Evolutionary conservation across 140 eudicot genomes (phyloP).

Genomic region (Oenanthe javanica): DNA sequence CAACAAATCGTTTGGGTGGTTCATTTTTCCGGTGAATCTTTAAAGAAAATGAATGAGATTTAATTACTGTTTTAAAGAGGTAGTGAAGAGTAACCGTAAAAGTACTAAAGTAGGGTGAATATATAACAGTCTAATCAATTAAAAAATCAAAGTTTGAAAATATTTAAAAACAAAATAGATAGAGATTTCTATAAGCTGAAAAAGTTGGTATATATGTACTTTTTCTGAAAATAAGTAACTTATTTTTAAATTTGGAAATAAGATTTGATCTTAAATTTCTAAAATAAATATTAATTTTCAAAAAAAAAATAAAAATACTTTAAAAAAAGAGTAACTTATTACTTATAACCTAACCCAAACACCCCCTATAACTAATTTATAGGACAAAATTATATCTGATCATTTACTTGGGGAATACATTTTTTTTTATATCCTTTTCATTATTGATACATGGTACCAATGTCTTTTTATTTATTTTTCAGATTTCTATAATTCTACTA

Average conservation of each 20-base stretch:
- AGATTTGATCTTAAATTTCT: too few relatives aligned
- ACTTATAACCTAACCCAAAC: neutral
- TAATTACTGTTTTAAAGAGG: neutral
- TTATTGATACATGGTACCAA: neutral
- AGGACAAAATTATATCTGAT: neutral
- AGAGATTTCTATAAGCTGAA: neutral
- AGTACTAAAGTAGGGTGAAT: neutral
- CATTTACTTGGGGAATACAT: neutral
- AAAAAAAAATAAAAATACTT: too few relatives aligned
- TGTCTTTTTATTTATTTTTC: neutral
- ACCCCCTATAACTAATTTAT: neutral
- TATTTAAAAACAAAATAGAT: neutral
- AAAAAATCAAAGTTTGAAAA: neutral
- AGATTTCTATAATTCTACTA: neutral
- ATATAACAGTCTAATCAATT: slow-evolving; percentile 2
- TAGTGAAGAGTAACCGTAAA: neutral
- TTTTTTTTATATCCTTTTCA: neutral
- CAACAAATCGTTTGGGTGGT: slow-evolving; percentile 4
- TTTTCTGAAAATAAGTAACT: too few relatives aligned
- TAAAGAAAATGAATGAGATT: slow-evolving; percentile 2
- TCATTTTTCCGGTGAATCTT: neutral
- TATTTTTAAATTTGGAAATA: too few relatives aligned
- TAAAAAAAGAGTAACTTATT: too few relatives aligned
- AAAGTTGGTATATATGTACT: too few relatives aligned
- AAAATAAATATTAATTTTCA: too few relatives aligned